A percentile compares a stretch with the other conserved stretches of the same genome.
Conservation (phyloP, 768 basidiomycete species). For the Tricholoma hemisulphureum region DNA sequence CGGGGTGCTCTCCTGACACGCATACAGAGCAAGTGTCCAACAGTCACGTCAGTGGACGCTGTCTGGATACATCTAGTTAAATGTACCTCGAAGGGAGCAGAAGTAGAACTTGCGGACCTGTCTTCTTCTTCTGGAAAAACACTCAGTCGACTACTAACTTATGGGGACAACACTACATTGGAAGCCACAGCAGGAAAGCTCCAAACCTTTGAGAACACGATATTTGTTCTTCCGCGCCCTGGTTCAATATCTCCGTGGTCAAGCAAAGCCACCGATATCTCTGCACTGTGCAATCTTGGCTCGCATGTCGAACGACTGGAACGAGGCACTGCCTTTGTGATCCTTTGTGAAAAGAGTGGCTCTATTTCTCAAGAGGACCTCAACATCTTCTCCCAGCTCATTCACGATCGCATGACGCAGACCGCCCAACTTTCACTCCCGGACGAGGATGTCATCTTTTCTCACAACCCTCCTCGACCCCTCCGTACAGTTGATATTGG, state of each 20-base stretch:
- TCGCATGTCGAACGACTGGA: slow-evolving; percentile 77
- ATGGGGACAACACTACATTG: slow-evolving; percentile 74
- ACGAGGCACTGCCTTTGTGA: slow-evolving; percentile 71
- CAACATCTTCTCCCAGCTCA: slow-evolving; percentile 56
- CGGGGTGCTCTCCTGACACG: slow-evolving; percentile 61
- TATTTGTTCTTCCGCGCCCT: slow-evolving; percentile 77
- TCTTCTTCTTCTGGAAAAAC: slow-evolving; percentile 47
- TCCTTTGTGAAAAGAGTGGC: slow-evolving; percentile 42
- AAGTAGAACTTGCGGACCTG: slow-evolving; percentile 45
- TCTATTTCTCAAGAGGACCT: slow-evolving; percentile 48
- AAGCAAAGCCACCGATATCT: slow-evolving; percentile 97
- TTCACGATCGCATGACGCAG: slow-evolving; percentile 99
- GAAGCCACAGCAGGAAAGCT: slow-evolving; percentile 39
- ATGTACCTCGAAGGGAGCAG: slow-evolving; percentile 43
- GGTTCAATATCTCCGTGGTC: slow-evolving; percentile 99
- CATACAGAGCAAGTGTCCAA: slow-evolving; percentile 52
- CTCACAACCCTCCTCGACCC: slow-evolving; percentile 50
- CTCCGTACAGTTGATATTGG: slow-evolving; percentile 25
- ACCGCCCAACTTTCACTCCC: slow-evolving; percentile 61
- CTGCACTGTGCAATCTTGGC: slow-evolving; percentile 79
- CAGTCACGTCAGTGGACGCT: slow-evolving; percentile 71
- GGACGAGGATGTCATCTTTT: slow-evolving; percentile 53
- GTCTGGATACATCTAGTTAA: slow-evolving; percentile 87
- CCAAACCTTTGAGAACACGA: slow-evolving; percentile 41
- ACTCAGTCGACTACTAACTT: slow-evolving; percentile 72